phyloP scores from a whole-genome alignment of 352 stramenopile species.

The Phytophthora capsici region DNA sequence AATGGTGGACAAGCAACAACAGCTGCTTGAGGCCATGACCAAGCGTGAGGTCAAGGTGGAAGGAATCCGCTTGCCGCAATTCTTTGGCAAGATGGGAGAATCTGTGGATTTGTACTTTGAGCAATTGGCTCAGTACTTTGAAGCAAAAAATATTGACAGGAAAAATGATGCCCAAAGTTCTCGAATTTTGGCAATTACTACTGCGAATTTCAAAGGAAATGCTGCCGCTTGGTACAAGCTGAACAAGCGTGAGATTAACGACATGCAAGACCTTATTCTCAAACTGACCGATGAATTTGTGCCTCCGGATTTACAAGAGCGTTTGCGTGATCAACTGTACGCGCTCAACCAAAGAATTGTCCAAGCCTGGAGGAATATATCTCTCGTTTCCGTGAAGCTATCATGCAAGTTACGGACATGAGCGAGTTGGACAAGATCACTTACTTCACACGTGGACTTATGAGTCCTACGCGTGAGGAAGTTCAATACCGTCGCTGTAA shows the following conservation, averaged over 20 bases:
- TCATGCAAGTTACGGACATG: conserved; percentile 32
- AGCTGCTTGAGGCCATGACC: conserved; percentile 20
- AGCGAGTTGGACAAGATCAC: conserved; percentile 36
- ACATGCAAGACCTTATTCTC: conserved; percentile 12
- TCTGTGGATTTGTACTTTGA: conserved; percentile 27
- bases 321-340: conserved; percentile 23
- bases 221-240: conserved; percentile 23
- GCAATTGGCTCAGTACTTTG: conserved; percentile 25
- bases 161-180: not conserved
- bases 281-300: conserved; percentile 20
- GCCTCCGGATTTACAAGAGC: conserved; percentile 28
- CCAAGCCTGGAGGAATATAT: conserved; percentile 28
- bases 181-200: conserved; percentile 20
- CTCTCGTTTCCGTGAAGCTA: conserved; percentile 14
- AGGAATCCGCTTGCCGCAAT: conserved; percentile 21
- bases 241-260: conserved; percentile 10
- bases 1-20: conserved; percentile 21
- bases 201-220: conserved; percentile 8
- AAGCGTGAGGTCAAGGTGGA: conserved; percentile 26
- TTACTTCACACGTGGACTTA: conserved; percentile 27
- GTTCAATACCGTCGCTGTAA: conserved; percentile 34
- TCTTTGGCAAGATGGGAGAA: conserved; percentile 11
- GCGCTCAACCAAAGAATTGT: conserved; percentile 22
- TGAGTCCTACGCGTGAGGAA: conserved; percentile 25
- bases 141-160: conserved; percentile 21